Conservation (phyloP, 2,329 filamentous ascomycete genomes). For the Botrytis fabae region DNA sequence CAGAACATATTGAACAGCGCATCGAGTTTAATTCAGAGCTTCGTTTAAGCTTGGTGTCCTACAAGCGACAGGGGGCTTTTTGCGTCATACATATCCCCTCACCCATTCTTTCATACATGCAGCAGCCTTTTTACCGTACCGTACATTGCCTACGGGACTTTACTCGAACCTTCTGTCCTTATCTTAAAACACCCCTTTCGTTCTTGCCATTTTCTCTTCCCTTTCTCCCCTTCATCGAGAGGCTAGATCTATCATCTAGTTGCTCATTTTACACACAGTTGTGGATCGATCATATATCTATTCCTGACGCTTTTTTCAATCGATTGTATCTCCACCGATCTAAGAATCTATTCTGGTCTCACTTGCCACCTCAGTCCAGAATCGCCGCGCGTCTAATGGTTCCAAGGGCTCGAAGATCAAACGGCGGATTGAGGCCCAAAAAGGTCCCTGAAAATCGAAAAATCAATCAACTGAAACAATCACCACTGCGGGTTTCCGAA, state of each 20-base stretch:
- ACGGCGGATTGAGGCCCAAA: neutral
- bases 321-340: conserved; percentile 18
- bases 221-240: conserved; percentile 2
- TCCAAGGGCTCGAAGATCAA: conserved; percentile 13
- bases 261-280: conserved; percentile 9
- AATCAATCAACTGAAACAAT: neutral
- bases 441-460: neutral
- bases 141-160: neutral
- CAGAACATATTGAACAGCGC: conserved; percentile 12
- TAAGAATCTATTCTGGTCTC: neutral
- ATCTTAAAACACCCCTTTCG: conserved; percentile 16
- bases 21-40: neutral
- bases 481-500: conserved; percentile 11
- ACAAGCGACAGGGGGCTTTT: conserved; percentile 5
- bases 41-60: conserved; percentile 13
- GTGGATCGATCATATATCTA: conserved; percentile 10
- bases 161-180: conserved; percentile 12
- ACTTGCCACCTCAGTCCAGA: neutral
- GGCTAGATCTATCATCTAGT: conserved; percentile 15
- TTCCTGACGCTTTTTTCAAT: neutral
- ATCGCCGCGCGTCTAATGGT: conserved; percentile 7
- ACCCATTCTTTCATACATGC: conserved; percentile 4
- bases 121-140: conserved; percentile 6
- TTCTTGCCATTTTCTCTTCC: neutral
- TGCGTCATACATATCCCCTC: conserved; percentile 9